A percentile compares a stretch with the other conserved stretches of the same genome.
These are phyloP conservation scores for Albifimbria verrucaria DNA, from an alignment of 2,329 filamentous ascomycete genomes.

Conservation along the genomic window DNA sequence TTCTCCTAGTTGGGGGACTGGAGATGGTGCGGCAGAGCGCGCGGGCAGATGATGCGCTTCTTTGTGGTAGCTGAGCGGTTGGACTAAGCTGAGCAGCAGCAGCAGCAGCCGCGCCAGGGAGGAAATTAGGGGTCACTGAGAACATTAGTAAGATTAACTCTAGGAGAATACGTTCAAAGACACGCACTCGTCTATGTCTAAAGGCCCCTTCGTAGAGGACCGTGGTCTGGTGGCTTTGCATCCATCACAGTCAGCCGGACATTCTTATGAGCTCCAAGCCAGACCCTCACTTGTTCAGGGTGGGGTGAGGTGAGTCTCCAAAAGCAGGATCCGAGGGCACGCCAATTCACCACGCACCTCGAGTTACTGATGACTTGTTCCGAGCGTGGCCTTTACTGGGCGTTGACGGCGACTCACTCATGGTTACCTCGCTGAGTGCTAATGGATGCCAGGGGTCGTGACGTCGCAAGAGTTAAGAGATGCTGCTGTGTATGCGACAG, in stretches of 20 bases:
- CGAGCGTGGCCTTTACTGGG: conserved; percentile 28
- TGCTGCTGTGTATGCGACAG: no score
- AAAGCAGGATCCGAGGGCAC: no score
- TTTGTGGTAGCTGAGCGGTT: conserved; percentile 7
- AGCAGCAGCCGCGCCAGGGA: conserved; percentile 17
- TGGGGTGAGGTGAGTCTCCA: no score
- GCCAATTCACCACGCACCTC: conserved; percentile 23
- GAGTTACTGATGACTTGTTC: conserved; percentile 34
- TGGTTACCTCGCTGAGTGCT: conserved; percentile 6
- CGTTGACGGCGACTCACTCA: conserved; percentile 26
- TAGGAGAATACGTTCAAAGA: not conserved
- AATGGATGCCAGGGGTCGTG: not conserved
- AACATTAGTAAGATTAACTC: conserved; percentile 3
- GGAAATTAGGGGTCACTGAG: conserved; percentile 25
- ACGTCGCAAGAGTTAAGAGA: no score
- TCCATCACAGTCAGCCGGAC: not conserved
- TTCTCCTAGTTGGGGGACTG: conserved; percentile 27
- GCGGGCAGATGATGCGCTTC: conserved; percentile 20
- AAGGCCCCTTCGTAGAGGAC: conserved; percentile 72
- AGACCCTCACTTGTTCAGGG: no score
- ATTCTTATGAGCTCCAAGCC: no score
- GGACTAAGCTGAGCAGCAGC: conserved; percentile 8
- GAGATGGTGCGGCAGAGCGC: conserved; percentile 21
- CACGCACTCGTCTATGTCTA: conserved; percentile 72
- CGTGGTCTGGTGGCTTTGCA: conserved; percentile 46